Percentiles rank a stretch among this genome's conserved stretches.
Evolutionary conservation across 352 stramenopile species (phyloP).

Genomic region (Phytopythium boreale): DNA sequence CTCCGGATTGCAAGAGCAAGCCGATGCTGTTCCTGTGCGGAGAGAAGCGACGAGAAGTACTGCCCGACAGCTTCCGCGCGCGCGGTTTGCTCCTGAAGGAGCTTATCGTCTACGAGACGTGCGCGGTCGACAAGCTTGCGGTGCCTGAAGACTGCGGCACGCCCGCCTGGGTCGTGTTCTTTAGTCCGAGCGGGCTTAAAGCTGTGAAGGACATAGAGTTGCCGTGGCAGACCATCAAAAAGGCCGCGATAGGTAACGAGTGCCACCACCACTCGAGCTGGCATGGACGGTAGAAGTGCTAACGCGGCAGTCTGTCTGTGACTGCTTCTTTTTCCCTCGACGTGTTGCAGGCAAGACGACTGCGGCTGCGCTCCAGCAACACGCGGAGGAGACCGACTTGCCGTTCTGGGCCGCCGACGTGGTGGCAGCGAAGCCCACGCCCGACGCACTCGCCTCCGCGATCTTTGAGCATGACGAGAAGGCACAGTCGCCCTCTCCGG

Average conservation of each 20-base stretch:
- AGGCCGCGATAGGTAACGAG: conserved; percentile 64
- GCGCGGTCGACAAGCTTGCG: conserved; percentile 37
- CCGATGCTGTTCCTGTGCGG: conserved; percentile 74
- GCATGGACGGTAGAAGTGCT: background rate
- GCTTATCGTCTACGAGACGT: conserved; percentile 65
- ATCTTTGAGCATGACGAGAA: conserved; percentile 28
- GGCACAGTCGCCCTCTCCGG: background rate
- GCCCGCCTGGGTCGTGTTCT: conserved; percentile 75
- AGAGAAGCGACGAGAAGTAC: conserved; percentile 58
- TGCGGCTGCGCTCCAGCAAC: conserved; percentile 39
- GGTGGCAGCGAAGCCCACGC: conserved; percentile 47
- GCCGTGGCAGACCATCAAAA: conserved; percentile 58
- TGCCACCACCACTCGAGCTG: background rate
- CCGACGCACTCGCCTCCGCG: conserved; percentile 44
- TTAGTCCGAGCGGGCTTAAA: conserved; percentile 77
- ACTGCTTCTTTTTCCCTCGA: background rate
- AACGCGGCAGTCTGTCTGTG: background rate
- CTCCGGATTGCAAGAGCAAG: conserved; percentile 30
- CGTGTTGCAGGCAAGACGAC: conserved; percentile 63
- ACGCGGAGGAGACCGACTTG: conserved; percentile 34
- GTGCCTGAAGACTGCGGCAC: conserved; percentile 31
- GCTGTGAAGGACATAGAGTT: conserved; percentile 38
- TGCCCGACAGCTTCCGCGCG: conserved; percentile 60
- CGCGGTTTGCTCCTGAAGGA: conserved; percentile 49
- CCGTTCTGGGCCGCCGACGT: conserved; percentile 52